Conservation (phyloP, 768 basidiomycete genomes). For the Kwoniella mangroviensis region DNA sequence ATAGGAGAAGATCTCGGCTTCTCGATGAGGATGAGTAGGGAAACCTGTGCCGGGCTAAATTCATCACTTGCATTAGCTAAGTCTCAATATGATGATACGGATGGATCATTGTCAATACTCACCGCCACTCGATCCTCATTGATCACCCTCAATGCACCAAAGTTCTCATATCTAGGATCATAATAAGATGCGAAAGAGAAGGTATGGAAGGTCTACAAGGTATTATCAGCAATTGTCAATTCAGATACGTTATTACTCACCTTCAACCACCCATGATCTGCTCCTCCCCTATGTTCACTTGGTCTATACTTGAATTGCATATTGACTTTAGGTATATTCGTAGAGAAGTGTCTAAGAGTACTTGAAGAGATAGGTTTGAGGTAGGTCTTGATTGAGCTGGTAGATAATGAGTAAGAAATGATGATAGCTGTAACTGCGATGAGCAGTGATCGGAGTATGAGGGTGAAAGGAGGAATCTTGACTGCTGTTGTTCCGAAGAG, state of each 20-base stretch:
- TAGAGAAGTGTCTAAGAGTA: not conserved
- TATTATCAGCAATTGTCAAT: constrained; percentile 5
- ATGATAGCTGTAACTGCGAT: constrained; percentile 8
- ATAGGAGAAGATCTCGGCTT: constrained; percentile 92
- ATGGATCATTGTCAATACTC: constrained; percentile 29
- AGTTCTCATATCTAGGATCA: constrained; percentile 65
- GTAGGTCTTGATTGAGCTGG: not conserved
- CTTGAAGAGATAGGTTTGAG: not conserved
- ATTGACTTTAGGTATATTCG: constrained; percentile 24
- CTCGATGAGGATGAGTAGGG: constrained; percentile 70
- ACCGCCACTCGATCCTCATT: constrained; percentile 66
- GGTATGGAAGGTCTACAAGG: constrained; percentile 43
- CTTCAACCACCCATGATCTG: constrained; percentile 85
- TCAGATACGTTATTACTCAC: constrained; percentile 63
- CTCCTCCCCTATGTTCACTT: constrained; percentile 71
- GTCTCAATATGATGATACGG: not conserved
- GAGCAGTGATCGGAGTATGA: not conserved
- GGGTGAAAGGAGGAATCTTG: not conserved
- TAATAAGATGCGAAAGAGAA: constrained; percentile 64
- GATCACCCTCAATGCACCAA: constrained; percentile 80
- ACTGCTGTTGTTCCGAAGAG: not conserved
- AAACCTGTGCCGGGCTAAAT: constrained; percentile 70
- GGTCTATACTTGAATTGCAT: constrained; percentile 59
- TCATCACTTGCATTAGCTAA: not conserved
- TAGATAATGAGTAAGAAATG: constrained; percentile 6